Conservation (phyloP, 2,329 filamentous ascomycete species). For the Cladosporium sp. region DNA sequence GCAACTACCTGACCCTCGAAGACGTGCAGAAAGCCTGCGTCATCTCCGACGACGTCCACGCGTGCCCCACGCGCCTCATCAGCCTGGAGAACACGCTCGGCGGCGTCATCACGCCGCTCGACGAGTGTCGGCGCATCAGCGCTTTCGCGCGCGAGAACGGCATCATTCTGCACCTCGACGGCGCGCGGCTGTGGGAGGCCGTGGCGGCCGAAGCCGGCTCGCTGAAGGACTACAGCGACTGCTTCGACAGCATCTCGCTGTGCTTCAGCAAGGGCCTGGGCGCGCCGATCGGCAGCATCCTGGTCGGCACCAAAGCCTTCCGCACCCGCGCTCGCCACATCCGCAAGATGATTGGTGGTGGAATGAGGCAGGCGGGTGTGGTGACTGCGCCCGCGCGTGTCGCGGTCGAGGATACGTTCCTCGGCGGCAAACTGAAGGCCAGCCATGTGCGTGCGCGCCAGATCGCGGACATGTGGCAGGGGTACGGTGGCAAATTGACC, state of each 20-base stretch:
- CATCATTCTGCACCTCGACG: constrained; percentile 70
- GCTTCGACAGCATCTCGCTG: constrained; percentile 68
- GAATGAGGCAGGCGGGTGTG: constrained; percentile 68
- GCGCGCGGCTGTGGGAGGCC: constrained; percentile 76
- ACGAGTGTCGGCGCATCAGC: constrained; percentile 63
- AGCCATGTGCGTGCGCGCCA: constrained; percentile 58
- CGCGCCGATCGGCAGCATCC: constrained; percentile 70
- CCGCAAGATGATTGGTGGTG: constrained; percentile 74
- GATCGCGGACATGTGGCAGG: constrained; percentile 61
- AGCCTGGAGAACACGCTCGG: constrained; percentile 80
- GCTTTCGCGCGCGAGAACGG: constrained; percentile 57
- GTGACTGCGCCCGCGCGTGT: constrained; percentile 69
- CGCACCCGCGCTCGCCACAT: constrained; percentile 68
- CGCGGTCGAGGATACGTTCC: constrained; percentile 73
- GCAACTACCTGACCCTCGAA: constrained; percentile 66
- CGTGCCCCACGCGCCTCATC: constrained; percentile 74
- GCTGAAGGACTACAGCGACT: constrained; percentile 58
- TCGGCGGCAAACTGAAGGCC: constrained; percentile 55
- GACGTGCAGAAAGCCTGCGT: constrained; percentile 64
- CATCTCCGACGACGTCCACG: constrained; percentile 65
- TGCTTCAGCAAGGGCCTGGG: constrained; percentile 81
- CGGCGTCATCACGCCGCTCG: constrained; percentile 70
- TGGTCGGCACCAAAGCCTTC: constrained; percentile 54
- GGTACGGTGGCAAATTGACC: constrained; percentile 60
- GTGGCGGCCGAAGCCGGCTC: constrained; percentile 63